Evolutionary conservation across 129 eudicot species (phyloP).

Genomic region (Deinandra increscens): DNA sequence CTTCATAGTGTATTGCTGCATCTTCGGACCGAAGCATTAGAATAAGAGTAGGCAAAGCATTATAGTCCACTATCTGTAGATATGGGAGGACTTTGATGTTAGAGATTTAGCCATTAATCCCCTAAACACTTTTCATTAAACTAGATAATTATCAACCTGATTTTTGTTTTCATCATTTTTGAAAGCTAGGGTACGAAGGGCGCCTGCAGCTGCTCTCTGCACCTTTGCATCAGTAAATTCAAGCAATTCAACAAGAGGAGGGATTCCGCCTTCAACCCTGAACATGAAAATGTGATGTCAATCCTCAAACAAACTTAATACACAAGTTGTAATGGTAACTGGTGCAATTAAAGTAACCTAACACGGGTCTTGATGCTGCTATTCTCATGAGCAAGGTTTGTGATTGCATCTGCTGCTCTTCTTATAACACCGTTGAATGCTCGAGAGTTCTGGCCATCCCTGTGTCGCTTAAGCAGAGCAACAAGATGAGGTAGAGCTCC

Average conservation of each 20-base stretch:
- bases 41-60: conserved; percentile 82
- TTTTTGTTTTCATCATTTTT: conserved; percentile 85
- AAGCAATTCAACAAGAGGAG: conserved; percentile 91
- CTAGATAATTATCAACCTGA: conserved; percentile 48
- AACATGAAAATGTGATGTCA: conserved; percentile 1
- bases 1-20: conserved; percentile 90
- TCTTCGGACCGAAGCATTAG: conserved; percentile 91
- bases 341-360: conserved; percentile 46
- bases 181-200: conserved; percentile 83
- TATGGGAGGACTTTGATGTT: neutral
- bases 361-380: conserved; percentile 70
- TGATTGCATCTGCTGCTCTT: conserved; percentile 89
- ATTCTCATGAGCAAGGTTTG: conserved; percentile 91
- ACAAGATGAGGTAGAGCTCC: conserved; percentile 85
- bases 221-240: conserved; percentile 76
- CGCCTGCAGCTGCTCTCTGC: conserved; percentile 92
- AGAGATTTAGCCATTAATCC: conserved; percentile 1
- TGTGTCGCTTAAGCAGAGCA: conserved; percentile 59
- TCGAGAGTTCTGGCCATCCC: conserved; percentile 42
- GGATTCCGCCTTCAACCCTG: conserved; percentile 91
- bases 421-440: conserved; percentile 70
- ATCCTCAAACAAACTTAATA: conserved; percentile 12
- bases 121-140: neutral
- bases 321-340: neutral
- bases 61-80: conserved; percentile 88